A percentile compares a stretch with the other conserved stretches of the same genome.
These are phyloP conservation scores for Mycena amicta DNA, from an alignment of 768 basidiomycete genomes.

Conservation along the genomic window DNA sequence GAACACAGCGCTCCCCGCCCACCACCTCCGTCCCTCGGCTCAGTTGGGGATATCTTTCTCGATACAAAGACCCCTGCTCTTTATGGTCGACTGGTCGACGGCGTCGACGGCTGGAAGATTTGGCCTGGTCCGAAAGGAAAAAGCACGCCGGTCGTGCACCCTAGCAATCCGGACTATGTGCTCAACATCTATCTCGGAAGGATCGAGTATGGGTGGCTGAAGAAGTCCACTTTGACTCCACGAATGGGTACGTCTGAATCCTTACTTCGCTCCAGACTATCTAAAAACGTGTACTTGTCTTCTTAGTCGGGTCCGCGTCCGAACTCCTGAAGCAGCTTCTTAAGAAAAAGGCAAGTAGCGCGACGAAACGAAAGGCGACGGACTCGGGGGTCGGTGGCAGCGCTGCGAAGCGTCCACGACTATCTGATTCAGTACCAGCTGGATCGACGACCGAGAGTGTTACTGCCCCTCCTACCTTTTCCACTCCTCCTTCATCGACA, in stretches of 20 bases:
- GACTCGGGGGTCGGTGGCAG: not conserved
- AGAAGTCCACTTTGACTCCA: not conserved
- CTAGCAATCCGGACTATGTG: not conserved
- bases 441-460: not conserved
- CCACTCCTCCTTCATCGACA: not conserved
- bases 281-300: too few species aligned
- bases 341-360: not conserved
- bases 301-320: not conserved
- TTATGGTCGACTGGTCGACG: not conserved
- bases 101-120: not conserved
- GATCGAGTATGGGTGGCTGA: not conserved
- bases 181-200: not conserved
- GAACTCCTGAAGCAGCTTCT: not conserved
- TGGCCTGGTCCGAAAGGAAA: not conserved
- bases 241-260: not conserved
- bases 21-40: not conserved
- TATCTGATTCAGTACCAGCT: not conserved
- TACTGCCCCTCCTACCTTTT: too few species aligned
- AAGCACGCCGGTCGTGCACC: not conserved
- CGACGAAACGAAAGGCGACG: not conserved
- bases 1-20: not conserved
- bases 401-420: not conserved
- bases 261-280: too few species aligned
- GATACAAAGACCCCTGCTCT: not conserved
- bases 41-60: not conserved